Evolutionary conservation across 2,329 filamentous ascomycete genomes (phyloP), one percentile per base, ranked within the genome.

Genomic region (Byssoonygena ceratinophila): DNA sequence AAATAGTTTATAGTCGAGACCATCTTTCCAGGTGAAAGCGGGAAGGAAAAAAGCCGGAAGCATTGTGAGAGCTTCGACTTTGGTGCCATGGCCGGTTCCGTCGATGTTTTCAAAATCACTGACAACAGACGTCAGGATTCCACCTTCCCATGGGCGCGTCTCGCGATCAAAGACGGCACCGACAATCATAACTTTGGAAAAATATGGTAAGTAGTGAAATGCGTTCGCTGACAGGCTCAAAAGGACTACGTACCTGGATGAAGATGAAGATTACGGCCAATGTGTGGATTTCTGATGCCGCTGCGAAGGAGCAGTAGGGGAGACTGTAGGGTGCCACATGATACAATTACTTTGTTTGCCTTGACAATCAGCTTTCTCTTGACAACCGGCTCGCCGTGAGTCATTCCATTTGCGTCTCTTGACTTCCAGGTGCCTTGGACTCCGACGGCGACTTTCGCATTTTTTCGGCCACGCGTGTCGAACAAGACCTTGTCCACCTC

Each of bases 21-120:
- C 85, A 51, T 73, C 72, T n/a, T 66, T 71, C 82, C 85, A 94
- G 12, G 82, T 77, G 50, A 86, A 72, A 48, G 77, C 70, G 4
- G 81, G 72, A 12, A 89, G 71, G 59, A 80, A 76, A 2, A 81
- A 65, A 16, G 81, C 79, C 0, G 89, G 87, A 62, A 88, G 62
- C 84, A 92, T 90, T 61, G 78, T 79, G 1, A 80, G 80, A 8
- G 82, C 75, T 72, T 96, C 89, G 25, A 96, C 73, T 66, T 94
- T 94, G 46, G 77, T 76, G 36, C 91, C 91, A 61, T 96, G 87
- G 53, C 88, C 87, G 39, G 82, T 75, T 4, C 80, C 79, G 64
- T 95, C 88, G 0, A 90, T 74, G 59, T 96, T 84, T 58, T 94
- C 85, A 59, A 90, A 87, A 51, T 85, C 81, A 40, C 76, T 80